Base-by-base conservation (phyloP, 352 stramenopile genomes). In the Pseudoperonospora humuli region DNA sequence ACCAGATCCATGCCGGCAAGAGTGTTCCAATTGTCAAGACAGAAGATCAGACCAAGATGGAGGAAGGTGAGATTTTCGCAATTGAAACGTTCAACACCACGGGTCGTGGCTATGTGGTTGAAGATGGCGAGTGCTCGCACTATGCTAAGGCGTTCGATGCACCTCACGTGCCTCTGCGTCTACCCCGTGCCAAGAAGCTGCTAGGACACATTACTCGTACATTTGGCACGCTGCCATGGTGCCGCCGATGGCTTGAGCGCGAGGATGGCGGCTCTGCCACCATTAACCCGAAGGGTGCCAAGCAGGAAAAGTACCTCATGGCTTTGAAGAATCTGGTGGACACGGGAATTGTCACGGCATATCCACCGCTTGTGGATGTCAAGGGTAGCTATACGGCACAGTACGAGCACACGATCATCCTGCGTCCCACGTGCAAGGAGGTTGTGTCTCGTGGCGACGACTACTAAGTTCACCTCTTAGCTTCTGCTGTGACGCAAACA, bases 141-240 rank as follows among this genome's bases (percentile, higher is more conserved):
- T 99, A 98, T 63, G 96, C 97, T 75, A 98, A 98, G 70, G 83
- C 85, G 13, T 96, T 98, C 48, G 59, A 98, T 42, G 90, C 86
- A 25, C 89, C 89, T 10, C 95, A 97, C 56, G 91, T 98, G 23
- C 92, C 94, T 9, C 57, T 99, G 28, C 77, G 93, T 36, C 58
- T 91, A 21, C 77, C 80, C 1, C 81, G 85, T 7, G 81, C 95
- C 11, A 98, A 98, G 60, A 96, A 97, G 64, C 64, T 99, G 29
- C 70, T 99, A 25, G 66, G 56, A 15, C 96, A 99, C 64, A 98
- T 99, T 55, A 98, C 97, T 55, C 97, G 97, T 54, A 99, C 96
- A 8, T 99, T 99, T 67, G 95, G 94, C n/a, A 99, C 96, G 7
- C 77, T 99, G 27, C 90, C 96, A 9, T 99, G 98, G 73, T 99